Evolutionary conservation across 495 filamentous ascomycete genomes (phyloP).

Genomic region (Diplogelasinospora grovesii): DNA sequence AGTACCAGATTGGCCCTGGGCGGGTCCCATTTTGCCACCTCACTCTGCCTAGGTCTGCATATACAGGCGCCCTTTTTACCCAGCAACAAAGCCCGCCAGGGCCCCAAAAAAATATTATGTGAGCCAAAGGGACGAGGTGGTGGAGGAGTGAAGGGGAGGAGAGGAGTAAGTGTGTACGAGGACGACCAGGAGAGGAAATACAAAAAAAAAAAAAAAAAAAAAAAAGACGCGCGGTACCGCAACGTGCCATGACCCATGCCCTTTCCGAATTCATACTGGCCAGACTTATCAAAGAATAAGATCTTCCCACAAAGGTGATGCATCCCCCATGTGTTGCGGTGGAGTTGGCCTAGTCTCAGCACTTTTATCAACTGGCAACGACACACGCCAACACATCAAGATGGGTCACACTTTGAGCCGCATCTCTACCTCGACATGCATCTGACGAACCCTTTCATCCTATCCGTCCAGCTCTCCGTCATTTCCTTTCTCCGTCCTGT

Average conservation of each 20-base stretch:
- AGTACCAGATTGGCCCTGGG: constrained; percentile 34
- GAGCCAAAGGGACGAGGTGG: constrained; percentile 4
- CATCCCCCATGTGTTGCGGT: constrained; percentile 48
- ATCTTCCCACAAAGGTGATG: constrained; percentile 38
- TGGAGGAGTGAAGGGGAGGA: constrained; percentile 5
- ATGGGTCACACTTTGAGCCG: constrained; percentile 58
- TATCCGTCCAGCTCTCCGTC: constrained; percentile 40
- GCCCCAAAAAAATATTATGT: constrained; percentile 19
- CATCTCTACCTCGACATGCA: constrained; percentile 48
- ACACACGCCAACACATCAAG: constrained; percentile 90
- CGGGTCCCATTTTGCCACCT: constrained; percentile 40
- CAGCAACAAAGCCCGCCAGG: constrained; percentile 18
- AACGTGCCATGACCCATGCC: constrained; percentile 32
- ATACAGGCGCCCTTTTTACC: constrained; percentile 34
- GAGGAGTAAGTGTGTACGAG: background rate
- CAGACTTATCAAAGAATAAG: constrained; percentile 40
- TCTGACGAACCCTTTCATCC: constrained; percentile 42
- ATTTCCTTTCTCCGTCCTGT: constrained; percentile 36
- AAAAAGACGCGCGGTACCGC: constrained; percentile 29
- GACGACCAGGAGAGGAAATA: constrained; percentile 7
- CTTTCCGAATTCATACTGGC: constrained; percentile 29
- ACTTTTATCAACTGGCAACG: constrained; percentile 70
- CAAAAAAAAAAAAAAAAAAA: constrained; percentile 27
- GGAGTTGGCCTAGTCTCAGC: constrained; percentile 55
- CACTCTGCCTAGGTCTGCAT: constrained; percentile 37